Percentiles rank a stretch among this genome's conserved stretches.
phyloP scores from a whole-genome alignment of 495 filamentous ascomycete species.

The Xanthoparmelia taractica region DNA sequence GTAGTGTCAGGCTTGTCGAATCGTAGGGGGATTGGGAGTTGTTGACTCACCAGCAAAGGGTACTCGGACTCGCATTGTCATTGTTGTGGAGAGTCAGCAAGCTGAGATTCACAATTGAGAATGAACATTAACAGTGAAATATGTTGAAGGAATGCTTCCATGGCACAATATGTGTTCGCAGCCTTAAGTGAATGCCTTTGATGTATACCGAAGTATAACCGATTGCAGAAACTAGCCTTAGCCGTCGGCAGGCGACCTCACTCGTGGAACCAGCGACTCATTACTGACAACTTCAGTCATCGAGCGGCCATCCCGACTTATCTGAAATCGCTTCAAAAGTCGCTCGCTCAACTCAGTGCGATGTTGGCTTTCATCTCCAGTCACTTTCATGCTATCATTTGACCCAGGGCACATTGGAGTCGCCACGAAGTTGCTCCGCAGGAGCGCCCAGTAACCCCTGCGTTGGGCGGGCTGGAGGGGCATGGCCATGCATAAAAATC shows the following conservation, averaged over 20 bases:
- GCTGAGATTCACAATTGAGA: neutral
- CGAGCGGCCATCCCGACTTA: constrained; percentile 25
- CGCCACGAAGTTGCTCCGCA: constrained; percentile 8
- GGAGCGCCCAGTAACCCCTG: constrained; percentile 12
- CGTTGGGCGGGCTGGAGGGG: constrained; percentile 17
- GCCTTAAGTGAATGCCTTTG: too few relatives aligned
- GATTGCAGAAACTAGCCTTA: neutral
- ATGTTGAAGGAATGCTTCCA: neutral
- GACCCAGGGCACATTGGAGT: constrained; percentile 4
- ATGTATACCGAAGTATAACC: neutral
- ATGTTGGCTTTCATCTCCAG: constrained; percentile 12
- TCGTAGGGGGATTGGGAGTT: neutral
- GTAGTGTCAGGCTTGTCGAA: constrained; percentile 16
- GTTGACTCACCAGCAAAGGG: constrained; percentile 59
- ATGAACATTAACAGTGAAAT: neutral
- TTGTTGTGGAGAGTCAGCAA: constrained; percentile 1
- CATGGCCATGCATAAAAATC: constrained; percentile 24
- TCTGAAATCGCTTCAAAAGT: constrained; percentile 25
- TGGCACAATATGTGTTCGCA: too few relatives aligned
- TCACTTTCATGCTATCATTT: constrained; percentile 20
- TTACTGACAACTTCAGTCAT: constrained; percentile 22
- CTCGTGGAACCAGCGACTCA: constrained; percentile 1
- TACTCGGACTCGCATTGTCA: constrained; percentile 59
- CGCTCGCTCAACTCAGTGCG: constrained; percentile 1
- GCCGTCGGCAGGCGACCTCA: constrained; percentile 3